phyloP scores from a whole-genome alignment of 345 rosid species.

The Stellera chamaejasme region DNA sequence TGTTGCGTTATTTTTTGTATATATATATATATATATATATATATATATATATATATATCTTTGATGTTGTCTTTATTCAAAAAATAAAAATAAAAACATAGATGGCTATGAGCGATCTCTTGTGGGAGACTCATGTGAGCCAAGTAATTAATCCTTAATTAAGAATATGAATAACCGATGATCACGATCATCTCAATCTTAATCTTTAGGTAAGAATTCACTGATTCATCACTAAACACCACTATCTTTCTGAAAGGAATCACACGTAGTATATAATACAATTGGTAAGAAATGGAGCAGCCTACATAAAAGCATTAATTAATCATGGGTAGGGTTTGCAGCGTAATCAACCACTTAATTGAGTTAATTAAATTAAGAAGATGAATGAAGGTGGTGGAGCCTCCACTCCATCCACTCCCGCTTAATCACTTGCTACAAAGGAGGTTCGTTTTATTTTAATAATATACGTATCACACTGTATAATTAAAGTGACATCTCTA shows the following conservation, averaged over 20 bases:
- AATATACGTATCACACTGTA: neutral
- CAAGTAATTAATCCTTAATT: too few relatives aligned
- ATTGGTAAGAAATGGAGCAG: constrained; percentile 9
- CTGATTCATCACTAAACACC: neutral
- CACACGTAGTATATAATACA: too few relatives aligned
- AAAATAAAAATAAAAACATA: too few relatives aligned
- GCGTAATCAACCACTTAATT: constrained; percentile 7
- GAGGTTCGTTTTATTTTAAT: constrained; percentile 8
- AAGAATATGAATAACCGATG: too few relatives aligned
- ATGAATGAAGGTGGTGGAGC: constrained; percentile 17
- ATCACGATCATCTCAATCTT: too few relatives aligned
- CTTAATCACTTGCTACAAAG: constrained; percentile 8
- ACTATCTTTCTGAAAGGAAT: neutral
- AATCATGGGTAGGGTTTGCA: constrained; percentile 10
- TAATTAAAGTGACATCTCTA: neutral
- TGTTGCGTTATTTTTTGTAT: too few relatives aligned
- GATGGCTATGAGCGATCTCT: too few relatives aligned
- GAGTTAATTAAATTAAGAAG: neutral
- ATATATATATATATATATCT: too few relatives aligned
- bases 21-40: too few relatives aligned
- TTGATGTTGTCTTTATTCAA: too few relatives aligned
- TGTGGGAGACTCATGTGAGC: too few relatives aligned
- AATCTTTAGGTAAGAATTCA: neutral
- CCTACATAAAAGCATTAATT: neutral
- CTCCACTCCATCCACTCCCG: constrained; percentile 16